phyloP scores from a whole-genome alignment of 306 rosid species.

The Cucumis hystrix region DNA sequence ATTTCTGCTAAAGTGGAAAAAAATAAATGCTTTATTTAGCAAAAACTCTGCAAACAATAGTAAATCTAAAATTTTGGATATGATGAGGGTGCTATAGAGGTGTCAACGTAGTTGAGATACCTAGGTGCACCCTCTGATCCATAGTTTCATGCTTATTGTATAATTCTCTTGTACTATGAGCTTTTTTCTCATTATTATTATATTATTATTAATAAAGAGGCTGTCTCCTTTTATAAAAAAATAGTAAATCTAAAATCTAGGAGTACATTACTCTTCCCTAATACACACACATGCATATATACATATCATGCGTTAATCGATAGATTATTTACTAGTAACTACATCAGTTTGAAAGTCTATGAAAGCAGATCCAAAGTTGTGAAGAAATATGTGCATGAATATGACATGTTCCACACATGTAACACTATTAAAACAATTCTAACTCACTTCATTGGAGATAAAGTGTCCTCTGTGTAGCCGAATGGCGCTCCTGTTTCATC shows the following conservation, averaged over 20 bases:
- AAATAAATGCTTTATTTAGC: not conserved
- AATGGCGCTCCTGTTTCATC: conserved; percentile 32
- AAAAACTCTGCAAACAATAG: not conserved
- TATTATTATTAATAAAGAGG: too few relatives aligned
- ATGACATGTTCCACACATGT: conserved; percentile 5
- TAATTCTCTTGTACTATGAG: too few relatives aligned
- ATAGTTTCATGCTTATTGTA: too few relatives aligned
- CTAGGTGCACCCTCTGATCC: too few relatives aligned
- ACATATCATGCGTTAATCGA: not conserved
- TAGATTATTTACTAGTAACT: not conserved
- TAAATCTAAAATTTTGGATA: not conserved
- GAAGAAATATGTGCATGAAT: not conserved
- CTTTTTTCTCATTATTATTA: too few relatives aligned
- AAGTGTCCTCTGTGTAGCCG: conserved; percentile 24
- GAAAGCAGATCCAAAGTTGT: conserved; percentile 1
- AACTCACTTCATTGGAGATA: conserved; percentile 54
- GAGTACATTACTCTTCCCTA: not conserved
- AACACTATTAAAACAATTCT: not conserved
- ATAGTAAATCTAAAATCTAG: not conserved
- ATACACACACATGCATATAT: too few relatives aligned
- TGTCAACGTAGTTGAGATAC: too few relatives aligned
- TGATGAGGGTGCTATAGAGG: too few relatives aligned
- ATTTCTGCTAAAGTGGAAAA: conserved; percentile 22
- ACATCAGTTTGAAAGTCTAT: conserved; percentile 1
- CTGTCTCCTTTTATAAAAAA: too few relatives aligned